A percentile compares a stretch with the other conserved stretches of the same genome.
phyloP scores from a whole-genome alignment of 2,329 filamentous ascomycete genomes.

The Pseudovirgaria hyperparasitica region DNA sequence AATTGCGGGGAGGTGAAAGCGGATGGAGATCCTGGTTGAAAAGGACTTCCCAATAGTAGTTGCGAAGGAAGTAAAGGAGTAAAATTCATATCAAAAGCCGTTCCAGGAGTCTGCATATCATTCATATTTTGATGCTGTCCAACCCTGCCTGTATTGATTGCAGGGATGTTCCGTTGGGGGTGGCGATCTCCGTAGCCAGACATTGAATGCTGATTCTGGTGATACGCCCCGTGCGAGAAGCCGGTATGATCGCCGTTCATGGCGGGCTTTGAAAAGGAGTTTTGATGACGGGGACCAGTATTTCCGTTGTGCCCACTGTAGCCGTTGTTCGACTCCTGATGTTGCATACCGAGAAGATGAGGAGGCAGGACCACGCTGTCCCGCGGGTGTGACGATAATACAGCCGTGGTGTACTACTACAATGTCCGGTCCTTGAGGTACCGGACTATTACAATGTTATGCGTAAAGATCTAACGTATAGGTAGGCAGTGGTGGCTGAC shows the following conservation, averaged over 20 bases:
- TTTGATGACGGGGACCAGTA: conserved; percentile 40
- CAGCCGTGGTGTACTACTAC: conserved; percentile 67
- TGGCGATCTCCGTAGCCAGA: conserved; percentile 78
- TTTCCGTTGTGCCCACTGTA: no score
- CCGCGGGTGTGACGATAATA: conserved; percentile 63
- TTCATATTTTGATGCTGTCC: conserved; percentile 43
- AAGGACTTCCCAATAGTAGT: conserved; percentile 86
- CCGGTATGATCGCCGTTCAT: conserved; percentile 62
- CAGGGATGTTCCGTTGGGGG: conserved; percentile 76
- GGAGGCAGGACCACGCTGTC: conserved; percentile 74
- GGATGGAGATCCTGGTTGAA: conserved; percentile 86
- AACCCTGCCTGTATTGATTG: conserved; percentile 76
- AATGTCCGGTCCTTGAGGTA: conserved; percentile 36
- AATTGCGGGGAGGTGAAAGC: conserved; percentile 88
- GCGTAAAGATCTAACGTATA: conserved; percentile 23
- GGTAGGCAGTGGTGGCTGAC: no score
- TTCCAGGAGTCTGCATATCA: conserved; percentile 77
- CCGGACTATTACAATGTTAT: conserved; percentile 27
- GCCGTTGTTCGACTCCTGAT: conserved; percentile 56
- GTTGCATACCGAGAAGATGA: conserved; percentile 86
- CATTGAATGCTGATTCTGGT: conserved; percentile 60
- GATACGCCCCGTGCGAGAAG: conserved; percentile 87
- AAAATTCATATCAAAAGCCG: conserved; percentile 95
- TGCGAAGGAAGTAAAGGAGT: conserved; percentile 91
- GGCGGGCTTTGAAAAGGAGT: conserved; percentile 68